Conservation (phyloP, 495 filamentous ascomycete genomes). For the Neurospora sp. region DNA sequence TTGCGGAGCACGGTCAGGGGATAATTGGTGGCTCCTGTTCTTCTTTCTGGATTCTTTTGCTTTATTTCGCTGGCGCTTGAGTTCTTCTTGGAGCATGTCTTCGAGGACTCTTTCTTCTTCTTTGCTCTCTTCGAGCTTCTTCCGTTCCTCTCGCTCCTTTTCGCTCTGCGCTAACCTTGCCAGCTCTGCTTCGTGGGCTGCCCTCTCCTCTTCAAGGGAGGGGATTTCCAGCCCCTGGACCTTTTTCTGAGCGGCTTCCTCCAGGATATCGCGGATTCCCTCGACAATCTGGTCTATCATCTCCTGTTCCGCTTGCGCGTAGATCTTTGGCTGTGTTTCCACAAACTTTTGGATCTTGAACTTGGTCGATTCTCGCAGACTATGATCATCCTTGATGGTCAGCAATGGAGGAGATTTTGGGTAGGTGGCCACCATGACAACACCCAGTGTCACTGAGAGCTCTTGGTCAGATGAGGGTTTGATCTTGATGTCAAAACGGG, state of each 20-base stretch:
- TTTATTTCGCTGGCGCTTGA: slow-evolving; percentile 51
- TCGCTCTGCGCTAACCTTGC: slow-evolving; percentile 39
- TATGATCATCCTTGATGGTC: slow-evolving; percentile 50
- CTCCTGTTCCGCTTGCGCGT: slow-evolving; percentile 46
- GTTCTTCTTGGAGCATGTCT: slow-evolving; percentile 66
- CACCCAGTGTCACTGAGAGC: slow-evolving; percentile 48
- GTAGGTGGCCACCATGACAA: slow-evolving; percentile 82
- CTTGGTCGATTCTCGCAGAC: slow-evolving; percentile 51
- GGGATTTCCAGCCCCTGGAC: slow-evolving; percentile 64
- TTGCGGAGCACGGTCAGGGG: slow-evolving; percentile 19
- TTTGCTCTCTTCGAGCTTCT: slow-evolving; percentile 44
- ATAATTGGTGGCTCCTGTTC: slow-evolving; percentile 20
- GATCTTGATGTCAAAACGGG: slow-evolving; percentile 68
- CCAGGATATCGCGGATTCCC: slow-evolving; percentile 74
- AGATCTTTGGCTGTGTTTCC: slow-evolving; percentile 55
- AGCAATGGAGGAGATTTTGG: slow-evolving; percentile 76
- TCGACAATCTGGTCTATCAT: slow-evolving; percentile 87
- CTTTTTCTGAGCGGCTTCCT: slow-evolving; percentile 69
- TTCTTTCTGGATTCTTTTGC: slow-evolving; percentile 45
- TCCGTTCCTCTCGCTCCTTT: slow-evolving; percentile 36
- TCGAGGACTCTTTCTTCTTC: slow-evolving; percentile 70
- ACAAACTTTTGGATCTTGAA: slow-evolving; percentile 61
- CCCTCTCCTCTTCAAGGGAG: slow-evolving; percentile 83
- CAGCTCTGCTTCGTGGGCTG: slow-evolving; percentile 46
- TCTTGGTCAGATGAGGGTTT: slow-evolving; percentile 61